Evolutionary conservation across 179 eudicot species (phyloP).

Genomic region (Heliamphora pulchella): DNA sequence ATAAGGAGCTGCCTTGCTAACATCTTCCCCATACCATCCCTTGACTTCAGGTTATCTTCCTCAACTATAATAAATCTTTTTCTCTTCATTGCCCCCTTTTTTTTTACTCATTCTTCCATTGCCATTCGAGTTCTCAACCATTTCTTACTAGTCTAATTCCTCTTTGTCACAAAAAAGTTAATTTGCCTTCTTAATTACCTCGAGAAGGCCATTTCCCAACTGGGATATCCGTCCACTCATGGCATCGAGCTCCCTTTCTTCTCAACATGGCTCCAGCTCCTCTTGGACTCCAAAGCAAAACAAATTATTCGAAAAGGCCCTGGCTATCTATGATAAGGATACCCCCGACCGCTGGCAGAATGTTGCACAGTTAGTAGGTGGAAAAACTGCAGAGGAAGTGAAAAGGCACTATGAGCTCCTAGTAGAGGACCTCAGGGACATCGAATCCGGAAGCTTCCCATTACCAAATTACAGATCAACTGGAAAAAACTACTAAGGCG

Average conservation of each 20-base stretch:
- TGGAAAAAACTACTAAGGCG: slow-evolving; percentile 13
- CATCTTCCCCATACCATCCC: slow-evolving; percentile 31
- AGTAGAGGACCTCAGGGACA: slow-evolving; percentile 48
- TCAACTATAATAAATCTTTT: slow-evolving; percentile 12
- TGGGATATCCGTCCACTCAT: slow-evolving; percentile 1
- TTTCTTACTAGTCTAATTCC: not conserved
- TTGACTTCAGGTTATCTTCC: slow-evolving; percentile 20
- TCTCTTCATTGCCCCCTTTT: slow-evolving; percentile 7
- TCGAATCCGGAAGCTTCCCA: slow-evolving; percentile 43
- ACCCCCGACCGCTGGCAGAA: too few species aligned
- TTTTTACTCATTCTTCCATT: slow-evolving; percentile 7
- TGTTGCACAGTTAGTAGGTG: slow-evolving; percentile 26
- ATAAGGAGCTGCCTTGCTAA: slow-evolving; percentile 34
- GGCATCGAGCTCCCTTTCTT: slow-evolving; percentile 29
- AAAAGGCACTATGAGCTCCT: slow-evolving; percentile 53
- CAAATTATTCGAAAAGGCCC: slow-evolving; percentile 30
- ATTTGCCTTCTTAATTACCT: not conserved
- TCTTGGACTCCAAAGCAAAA: slow-evolving; percentile 58
- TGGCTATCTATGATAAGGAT: too few species aligned
- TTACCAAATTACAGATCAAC: slow-evolving; percentile 23
- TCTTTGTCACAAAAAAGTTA: not conserved
- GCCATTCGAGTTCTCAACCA: not conserved
- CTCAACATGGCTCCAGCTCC: slow-evolving; percentile 22
- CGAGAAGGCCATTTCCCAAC: not conserved
- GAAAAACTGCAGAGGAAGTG: slow-evolving; percentile 54